Conservation (phyloP, 108 stramenopile species). For the Stephanodiscus minutulus region DNA sequence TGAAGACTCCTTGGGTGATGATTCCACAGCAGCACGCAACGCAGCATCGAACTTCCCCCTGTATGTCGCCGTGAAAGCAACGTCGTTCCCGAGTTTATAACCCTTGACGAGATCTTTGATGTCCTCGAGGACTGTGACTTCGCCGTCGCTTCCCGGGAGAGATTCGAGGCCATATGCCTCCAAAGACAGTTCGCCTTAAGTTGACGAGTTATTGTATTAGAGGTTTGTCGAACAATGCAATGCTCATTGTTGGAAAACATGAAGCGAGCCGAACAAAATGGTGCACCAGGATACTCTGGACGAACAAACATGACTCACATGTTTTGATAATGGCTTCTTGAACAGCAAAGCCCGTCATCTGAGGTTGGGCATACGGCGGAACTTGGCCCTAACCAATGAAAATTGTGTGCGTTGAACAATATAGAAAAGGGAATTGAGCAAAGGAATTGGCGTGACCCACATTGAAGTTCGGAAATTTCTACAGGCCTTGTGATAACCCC, state of each 20-base stretch:
- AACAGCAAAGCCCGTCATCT: constrained; percentile 79
- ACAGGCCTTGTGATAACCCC: not conserved
- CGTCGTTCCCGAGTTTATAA: constrained; percentile 69
- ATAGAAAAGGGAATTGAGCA: not conserved
- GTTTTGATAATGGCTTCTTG: constrained; percentile 83
- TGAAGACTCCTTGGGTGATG: constrained; percentile 8
- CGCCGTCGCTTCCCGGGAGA: constrained; percentile 55
- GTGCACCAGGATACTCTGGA: not conserved
- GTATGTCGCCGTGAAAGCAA: constrained; percentile 79
- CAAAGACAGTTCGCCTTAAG: constrained; percentile 46
- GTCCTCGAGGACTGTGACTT: constrained; percentile 75
- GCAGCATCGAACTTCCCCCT: constrained; percentile 56
- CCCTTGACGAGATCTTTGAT: constrained; percentile 72
- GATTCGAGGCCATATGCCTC: constrained; percentile 82
- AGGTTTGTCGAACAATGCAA: too few relatives aligned
- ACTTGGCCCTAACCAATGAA: constrained; percentile 85
- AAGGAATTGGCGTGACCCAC: not conserved
- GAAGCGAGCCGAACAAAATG: not conserved
- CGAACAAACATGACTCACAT: constrained; percentile 38
- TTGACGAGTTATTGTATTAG: not conserved
- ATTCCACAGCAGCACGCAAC: constrained; percentile 6
- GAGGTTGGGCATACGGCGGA: constrained; percentile 84
- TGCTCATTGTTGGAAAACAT: not conserved
- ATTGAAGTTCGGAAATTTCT: not conserved
- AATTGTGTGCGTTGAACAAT: not conserved